Base-by-base conservation (phyloP, 306 rosid species). In the Arachis hypogaea region DNA sequence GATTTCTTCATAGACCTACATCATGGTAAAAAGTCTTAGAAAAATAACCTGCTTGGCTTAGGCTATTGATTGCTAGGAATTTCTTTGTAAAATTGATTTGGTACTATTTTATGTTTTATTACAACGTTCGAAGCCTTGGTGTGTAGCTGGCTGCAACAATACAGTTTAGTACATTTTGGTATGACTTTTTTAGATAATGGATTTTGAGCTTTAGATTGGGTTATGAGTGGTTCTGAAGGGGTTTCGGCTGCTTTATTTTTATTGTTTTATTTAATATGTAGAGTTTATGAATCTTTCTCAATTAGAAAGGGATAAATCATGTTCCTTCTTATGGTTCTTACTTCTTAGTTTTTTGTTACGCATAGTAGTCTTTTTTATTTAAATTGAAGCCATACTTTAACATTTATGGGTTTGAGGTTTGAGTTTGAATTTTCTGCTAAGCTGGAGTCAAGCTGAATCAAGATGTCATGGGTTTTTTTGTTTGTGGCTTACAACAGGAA, bases 401-500 rank as follows among this genome's bases (percentile, higher is more conserved):
- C 18, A 69, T 43, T 62, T 69, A 71, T 85, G 70, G 88, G 83
- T 69, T 12, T 59, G 78, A 69, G 59, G 76, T 63, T 64, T 55
- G 78, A 59, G 72, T 71, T 68, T 68, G 10, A 9, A 47, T 63
- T 68, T 63, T 64, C 58, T 80, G 45, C 61, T 49, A 72, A 62
- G 62, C 83, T 85, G 82, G 78, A 78, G 77, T 85, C 63, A 76
- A 63, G 60, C 77, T 66, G 64, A 77, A 72, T 80, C 92, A 91
- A 85, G 88, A 93, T 93, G 98, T 86, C 88, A 86, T 93, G 98
- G 98, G 86, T 90, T 72, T 80, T 89, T 29, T 73, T 90, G 38
- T 86, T 86, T 69, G 88, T 87, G 66, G 67, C 69, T 81, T 89
- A 88, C 80, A 82, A 75, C 77, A 83, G 92, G 55, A 91, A 86